These are phyloP conservation scores for Zarea fungicola DNA, from an alignment of 2,329 filamentous ascomycete genomes.

Conservation along the genomic window DNA sequence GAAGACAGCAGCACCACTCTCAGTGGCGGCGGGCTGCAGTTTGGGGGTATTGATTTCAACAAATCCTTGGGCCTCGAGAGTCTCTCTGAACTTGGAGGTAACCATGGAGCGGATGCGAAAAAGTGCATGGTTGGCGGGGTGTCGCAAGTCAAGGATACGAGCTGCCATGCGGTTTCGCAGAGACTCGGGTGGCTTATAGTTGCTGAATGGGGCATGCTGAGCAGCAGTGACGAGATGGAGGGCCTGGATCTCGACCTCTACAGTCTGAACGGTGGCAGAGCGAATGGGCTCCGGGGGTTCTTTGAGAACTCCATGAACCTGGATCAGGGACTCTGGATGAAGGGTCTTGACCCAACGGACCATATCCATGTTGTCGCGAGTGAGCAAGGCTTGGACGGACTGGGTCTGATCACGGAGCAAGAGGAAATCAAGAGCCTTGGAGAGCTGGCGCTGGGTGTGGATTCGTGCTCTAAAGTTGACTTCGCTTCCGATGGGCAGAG, in stretches of 20 bases:
- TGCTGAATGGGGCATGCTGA: slow-evolving; percentile 44
- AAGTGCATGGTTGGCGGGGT: slow-evolving; percentile 79
- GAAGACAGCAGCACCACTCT: slow-evolving; percentile 89
- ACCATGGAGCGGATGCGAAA: slow-evolving; percentile 83
- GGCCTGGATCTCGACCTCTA: slow-evolving; percentile 65
- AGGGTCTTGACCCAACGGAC: slow-evolving; percentile 84
- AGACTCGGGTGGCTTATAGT: slow-evolving; percentile 60
- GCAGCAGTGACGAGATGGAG: slow-evolving; percentile 49
- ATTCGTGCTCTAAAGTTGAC: slow-evolving; percentile 39
- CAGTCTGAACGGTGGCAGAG: slow-evolving; percentile 67
- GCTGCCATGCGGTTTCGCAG: slow-evolving; percentile 67
- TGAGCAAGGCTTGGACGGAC: slow-evolving; percentile 73
- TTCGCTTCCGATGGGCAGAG: slow-evolving; percentile 32
- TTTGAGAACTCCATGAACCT: slow-evolving; percentile 69
- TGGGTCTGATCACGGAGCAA: slow-evolving; percentile 78
- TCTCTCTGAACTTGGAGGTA: slow-evolving; percentile 71
- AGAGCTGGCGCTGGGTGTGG: slow-evolving; percentile 70
- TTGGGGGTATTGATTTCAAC: slow-evolving; percentile 94
- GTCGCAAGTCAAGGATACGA: slow-evolving; percentile 77
- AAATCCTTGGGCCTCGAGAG: slow-evolving; percentile 66
- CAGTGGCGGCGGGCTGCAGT: slow-evolving; percentile 81
- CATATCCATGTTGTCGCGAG: slow-evolving; percentile 57
- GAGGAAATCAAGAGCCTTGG: slow-evolving; percentile 76
- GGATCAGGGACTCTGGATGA: slow-evolving; percentile 70
- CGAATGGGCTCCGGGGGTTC: slow-evolving; percentile 68